phyloP scores from a whole-genome alignment of 169 alveolate genomes.

The Plasmodium gonderi region DNA sequence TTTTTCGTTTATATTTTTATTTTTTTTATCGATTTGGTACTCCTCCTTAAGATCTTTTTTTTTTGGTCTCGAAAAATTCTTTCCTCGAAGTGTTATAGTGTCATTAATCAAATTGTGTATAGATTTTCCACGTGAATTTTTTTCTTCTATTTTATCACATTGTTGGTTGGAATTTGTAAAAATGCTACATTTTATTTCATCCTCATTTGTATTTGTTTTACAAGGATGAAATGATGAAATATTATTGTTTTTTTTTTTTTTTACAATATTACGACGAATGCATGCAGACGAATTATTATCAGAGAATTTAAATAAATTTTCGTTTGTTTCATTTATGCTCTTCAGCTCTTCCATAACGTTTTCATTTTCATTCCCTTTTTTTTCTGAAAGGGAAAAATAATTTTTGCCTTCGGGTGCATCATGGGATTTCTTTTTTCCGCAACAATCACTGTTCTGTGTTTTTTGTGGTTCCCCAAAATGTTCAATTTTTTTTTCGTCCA shows the following conservation, averaged over 20 bases:
- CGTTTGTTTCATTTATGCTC: background rate
- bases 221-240: background rate
- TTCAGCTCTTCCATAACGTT: background rate
- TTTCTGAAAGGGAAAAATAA: no score
- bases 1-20: background rate
- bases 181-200: background rate
- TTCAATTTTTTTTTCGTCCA: background rate
- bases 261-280: background rate
- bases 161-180: background rate
- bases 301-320: background rate
- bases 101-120: background rate
- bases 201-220: background rate
- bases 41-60: background rate
- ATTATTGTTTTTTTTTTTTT: background rate
- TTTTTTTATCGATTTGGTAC: background rate
- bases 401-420: background rate
- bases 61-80: background rate
- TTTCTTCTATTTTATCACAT: background rate
- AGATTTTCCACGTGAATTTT: background rate
- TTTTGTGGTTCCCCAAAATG: background rate
- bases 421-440: background rate
- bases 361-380: no score
- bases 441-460: background rate
- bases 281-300: background rate
- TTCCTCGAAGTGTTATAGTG: background rate